These are phyloP conservation scores for Apophysomyces sp. DNA, from an alignment of 371 early-diverging fungal genomes.

Conservation along the genomic window DNA sequence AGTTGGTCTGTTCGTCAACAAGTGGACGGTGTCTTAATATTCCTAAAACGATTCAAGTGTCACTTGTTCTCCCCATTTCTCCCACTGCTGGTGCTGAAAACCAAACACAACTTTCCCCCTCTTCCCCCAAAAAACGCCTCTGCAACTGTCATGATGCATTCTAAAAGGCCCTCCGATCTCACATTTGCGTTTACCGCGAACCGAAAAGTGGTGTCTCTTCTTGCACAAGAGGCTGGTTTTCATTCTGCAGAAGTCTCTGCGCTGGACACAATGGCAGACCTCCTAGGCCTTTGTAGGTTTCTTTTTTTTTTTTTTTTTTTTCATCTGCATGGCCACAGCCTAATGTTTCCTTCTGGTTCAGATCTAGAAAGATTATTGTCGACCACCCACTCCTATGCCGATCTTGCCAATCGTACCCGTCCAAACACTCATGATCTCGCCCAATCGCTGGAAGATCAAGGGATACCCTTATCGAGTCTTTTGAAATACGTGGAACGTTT, in stretches of 20 bases:
- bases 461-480: slow-evolving; percentile 25
- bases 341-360: too few relatives aligned
- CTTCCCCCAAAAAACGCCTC: too few relatives aligned
- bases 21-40: too few relatives aligned
- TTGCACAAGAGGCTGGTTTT: slow-evolving; percentile 48
- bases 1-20: too few relatives aligned
- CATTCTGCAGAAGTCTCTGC: slow-evolving; percentile 48
- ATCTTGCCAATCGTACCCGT: slow-evolving; percentile 51
- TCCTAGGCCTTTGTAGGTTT: slow-evolving; percentile 47
- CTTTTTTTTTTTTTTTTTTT: background rate
- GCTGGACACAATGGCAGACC: slow-evolving; percentile 39
- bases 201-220: slow-evolving; percentile 26
- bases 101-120: too few relatives aligned
- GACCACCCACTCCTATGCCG: slow-evolving; percentile 49
- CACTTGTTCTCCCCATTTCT: too few relatives aligned
- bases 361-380: slow-evolving; percentile 52
- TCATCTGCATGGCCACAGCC: too few relatives aligned
- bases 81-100: too few relatives aligned
- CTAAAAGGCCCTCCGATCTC: background rate
- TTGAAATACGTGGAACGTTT: slow-evolving; percentile 29
- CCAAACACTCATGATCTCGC: slow-evolving; percentile 57
- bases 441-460: slow-evolving; percentile 40
- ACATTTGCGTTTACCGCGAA: background rate
- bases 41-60: too few relatives aligned
- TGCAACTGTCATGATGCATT: too few relatives aligned